Evolutionary conservation across 192 early-diverging fungal genomes (phyloP).

Genomic region (Backusella sp.): DNA sequence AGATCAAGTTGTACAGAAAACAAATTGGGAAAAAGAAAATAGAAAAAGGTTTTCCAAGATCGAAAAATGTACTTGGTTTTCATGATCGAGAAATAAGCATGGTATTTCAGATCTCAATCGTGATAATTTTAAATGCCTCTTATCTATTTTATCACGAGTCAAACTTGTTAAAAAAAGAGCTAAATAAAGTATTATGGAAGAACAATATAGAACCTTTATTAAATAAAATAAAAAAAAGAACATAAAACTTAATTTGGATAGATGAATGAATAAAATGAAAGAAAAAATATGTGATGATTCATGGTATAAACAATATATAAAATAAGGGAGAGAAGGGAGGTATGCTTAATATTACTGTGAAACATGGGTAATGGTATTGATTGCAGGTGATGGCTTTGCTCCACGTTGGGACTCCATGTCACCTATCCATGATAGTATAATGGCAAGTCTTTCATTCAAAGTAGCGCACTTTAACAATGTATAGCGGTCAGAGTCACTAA

Average conservation of each 20-base stretch:
- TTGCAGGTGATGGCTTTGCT: neutral
- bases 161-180: neutral
- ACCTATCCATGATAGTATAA: constrained; percentile 11
- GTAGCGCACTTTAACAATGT: neutral
- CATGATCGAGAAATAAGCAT: neutral
- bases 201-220: neutral
- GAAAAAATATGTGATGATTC: neutral
- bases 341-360: constrained; percentile 3
- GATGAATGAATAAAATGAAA: neutral
- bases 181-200: neutral
- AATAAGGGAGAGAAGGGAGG: neutral
- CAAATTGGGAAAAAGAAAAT: neutral
- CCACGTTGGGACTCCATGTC: constrained; percentile 12
- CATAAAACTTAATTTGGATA: neutral
- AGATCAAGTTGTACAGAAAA: neutral
- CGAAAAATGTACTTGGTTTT: neutral
- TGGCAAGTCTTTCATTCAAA: neutral
- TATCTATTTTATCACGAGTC: neutral
- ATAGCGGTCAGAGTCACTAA: constrained; percentile 10
- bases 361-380: constrained; percentile 3
- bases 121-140: neutral
- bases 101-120: neutral
- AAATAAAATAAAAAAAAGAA: neutral
- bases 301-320: neutral
- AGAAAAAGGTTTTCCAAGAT: neutral